Evolutionary conservation across 2,329 filamentous ascomycete species (phyloP), one percentile per base, ranked within the genome.

Genomic region (Arthrobotrys musiformis): DNA sequence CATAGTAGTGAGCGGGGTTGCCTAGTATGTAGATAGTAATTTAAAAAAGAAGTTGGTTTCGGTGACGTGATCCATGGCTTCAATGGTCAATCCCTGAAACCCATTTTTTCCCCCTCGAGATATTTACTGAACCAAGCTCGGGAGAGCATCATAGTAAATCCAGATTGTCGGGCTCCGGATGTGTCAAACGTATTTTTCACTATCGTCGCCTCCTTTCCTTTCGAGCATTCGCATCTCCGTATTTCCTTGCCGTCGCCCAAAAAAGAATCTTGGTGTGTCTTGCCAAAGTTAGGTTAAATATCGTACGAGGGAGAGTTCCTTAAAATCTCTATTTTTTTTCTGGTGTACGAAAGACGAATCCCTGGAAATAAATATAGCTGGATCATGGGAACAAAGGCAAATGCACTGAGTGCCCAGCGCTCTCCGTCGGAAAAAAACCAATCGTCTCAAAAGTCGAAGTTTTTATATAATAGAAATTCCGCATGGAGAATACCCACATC

Each of bases 391-490:
- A 40, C 54, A 37, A 58, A 58, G 30, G 30, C 28, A 37, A 58
- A 37, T 24, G 52, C 26, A 54, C 15, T 15, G 26, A 56, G n/a
- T 17, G 54, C 7, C 52, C 54, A 58, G 54, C 54, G 54, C 30
- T 37, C 54, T 19, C 30, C 54, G 54, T 58, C 54, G 54, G 54
- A 58, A 58, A 58, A 58, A 58, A 58, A 56, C 17, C 13, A 8
- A 7, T 56, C 28, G 50, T 56, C 54, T 40, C 54, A 58, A 58
- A 19, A n/a, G 24, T 8, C 19, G 30, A 13, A n/a, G 33, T 24
- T 44, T 44, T 70, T 46, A 70, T 70, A 62, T 70, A 70, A 63
- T 37, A 37, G 48, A 70, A 70, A 70, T 56, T 63, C 56, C 67
- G 19, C 26, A 66, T 52, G 69, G 60, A 67, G 61, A 67, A 66